Percentiles rank a stretch among this genome's conserved stretches.
These are phyloP conservation scores for Mallotus nudiflorus DNA, from an alignment of 345 rosid genomes.

Conservation along the genomic window DNA sequence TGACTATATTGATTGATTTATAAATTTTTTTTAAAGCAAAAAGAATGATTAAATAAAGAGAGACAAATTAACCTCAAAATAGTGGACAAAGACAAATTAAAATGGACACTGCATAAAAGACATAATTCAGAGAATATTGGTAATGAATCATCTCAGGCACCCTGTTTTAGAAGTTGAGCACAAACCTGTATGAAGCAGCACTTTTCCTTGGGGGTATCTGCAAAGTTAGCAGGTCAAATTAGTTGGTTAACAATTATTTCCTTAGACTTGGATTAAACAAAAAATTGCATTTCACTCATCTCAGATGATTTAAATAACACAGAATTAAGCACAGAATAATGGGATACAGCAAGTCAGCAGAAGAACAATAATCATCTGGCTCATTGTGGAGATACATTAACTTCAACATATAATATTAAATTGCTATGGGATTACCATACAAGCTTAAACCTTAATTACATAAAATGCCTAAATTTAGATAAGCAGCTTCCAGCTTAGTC, in stretches of 20 bases:
- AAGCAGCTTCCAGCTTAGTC: neutral
- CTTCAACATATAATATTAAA: neutral
- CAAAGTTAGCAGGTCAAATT: slow-evolving; percentile 37
- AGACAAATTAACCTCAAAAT: too few relatives aligned
- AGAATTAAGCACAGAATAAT: neutral
- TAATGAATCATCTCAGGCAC: slow-evolving; percentile 2
- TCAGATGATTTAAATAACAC: neutral
- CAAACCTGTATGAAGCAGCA: slow-evolving; percentile 95
- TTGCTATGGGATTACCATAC: neutral
- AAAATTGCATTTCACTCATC: neutral
- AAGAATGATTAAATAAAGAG: neutral
- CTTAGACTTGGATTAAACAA: neutral
- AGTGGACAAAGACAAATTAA: neutral
- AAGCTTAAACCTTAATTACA: neutral
- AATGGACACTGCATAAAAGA: neutral
- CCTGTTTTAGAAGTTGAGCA: slow-evolving; percentile 14
- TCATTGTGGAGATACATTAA: neutral
- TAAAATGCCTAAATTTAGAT: neutral
- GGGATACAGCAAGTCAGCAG: neutral
- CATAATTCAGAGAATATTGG: neutral
- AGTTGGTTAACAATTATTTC: slow-evolving; percentile 13
- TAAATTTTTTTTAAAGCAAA: neutral
- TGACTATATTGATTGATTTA: neutral
- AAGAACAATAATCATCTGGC: neutral
- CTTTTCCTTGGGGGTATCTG: slow-evolving; percentile 99